Evolutionary conservation across 2,329 filamentous ascomycete species (phyloP).

Genomic region (Cyphellophora attinorum): DNA sequence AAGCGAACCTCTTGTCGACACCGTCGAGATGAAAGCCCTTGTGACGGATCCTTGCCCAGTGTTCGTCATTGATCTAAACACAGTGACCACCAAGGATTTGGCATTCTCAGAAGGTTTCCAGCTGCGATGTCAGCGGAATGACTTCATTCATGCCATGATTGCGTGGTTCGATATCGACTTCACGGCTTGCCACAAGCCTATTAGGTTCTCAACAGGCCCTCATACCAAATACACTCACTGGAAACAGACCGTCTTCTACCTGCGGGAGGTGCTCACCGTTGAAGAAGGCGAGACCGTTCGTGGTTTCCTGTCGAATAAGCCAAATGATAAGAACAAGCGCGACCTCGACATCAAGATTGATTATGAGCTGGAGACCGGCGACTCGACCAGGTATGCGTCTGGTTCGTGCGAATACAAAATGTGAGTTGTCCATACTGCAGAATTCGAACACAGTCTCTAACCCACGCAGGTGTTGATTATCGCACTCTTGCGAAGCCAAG

Average conservation of each 20-base stretch:
- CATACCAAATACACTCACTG: constrained; percentile 99
- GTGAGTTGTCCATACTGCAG: constrained; percentile 15
- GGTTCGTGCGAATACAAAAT: constrained; percentile 74
- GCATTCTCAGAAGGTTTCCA: constrained; percentile 72
- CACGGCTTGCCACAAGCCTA: constrained; percentile 93
- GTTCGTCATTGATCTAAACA: constrained; percentile 88
- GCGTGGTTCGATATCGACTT: constrained; percentile 99
- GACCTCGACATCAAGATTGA: constrained; percentile 85
- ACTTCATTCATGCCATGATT: constrained; percentile 93
- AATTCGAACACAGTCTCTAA: no score
- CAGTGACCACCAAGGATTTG: constrained; percentile 71
- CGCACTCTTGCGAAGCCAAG: no score
- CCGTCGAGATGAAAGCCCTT: constrained; percentile 92
- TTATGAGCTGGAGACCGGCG: constrained; percentile 70
- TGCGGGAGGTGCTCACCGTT: constrained; percentile 85
- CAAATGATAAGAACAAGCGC: constrained; percentile 87
- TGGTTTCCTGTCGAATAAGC: constrained; percentile 69
- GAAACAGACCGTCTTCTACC: constrained; percentile 99
- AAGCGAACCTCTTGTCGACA: constrained; percentile 93
- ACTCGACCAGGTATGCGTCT: constrained; percentile 57
- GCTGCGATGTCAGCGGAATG: constrained; percentile 69
- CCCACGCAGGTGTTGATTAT: no score
- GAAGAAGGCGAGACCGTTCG: constrained; percentile 73
- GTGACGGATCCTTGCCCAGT: constrained; percentile 83
- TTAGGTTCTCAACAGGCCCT: constrained; percentile 91